phyloP scores from a whole-genome alignment of 345 rosid species.

The Zanthoxylum bungeanum region DNA sequence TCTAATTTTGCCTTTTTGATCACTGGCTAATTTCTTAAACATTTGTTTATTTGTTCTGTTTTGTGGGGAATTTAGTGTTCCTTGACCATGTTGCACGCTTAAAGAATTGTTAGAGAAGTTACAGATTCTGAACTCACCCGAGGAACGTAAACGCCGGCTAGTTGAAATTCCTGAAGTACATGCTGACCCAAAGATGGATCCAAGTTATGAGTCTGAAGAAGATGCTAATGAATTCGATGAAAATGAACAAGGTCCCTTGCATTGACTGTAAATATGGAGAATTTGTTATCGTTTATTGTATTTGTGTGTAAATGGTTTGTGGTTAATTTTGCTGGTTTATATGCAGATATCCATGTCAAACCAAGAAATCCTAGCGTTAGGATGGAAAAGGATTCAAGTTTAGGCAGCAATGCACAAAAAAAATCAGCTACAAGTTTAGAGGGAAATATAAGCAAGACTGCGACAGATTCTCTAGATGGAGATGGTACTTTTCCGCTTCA shows the following conservation, averaged over 20 bases:
- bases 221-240: slow-evolving; percentile 37
- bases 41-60: slow-evolving; percentile 7
- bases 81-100: slow-evolving; percentile 75
- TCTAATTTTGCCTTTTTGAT: neutral
- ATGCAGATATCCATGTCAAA: slow-evolving; percentile 38
- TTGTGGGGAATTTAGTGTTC: slow-evolving; percentile 22
- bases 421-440: slow-evolving; percentile 27
- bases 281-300: slow-evolving; percentile 12
- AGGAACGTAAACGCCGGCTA: slow-evolving; percentile 66
- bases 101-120: slow-evolving; percentile 80
- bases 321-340: slow-evolving; percentile 12
- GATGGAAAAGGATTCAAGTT: slow-evolving; percentile 28
- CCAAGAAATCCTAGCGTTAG: slow-evolving; percentile 27
- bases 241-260: slow-evolving; percentile 48
- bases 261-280: slow-evolving; percentile 14
- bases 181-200: slow-evolving; percentile 56
- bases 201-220: slow-evolving; percentile 43
- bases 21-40: neutral
- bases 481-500: slow-evolving; percentile 30
- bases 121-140: slow-evolving; percentile 66
- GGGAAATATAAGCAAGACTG: slow-evolving; percentile 21
- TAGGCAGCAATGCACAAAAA: slow-evolving; percentile 34
- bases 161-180: slow-evolving; percentile 66
- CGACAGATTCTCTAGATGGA: slow-evolving; percentile 26
- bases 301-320: slow-evolving; percentile 9